Conservation (phyloP, 2,329 filamentous ascomycete species). For the Cercospora zeae-maydis region DNA sequence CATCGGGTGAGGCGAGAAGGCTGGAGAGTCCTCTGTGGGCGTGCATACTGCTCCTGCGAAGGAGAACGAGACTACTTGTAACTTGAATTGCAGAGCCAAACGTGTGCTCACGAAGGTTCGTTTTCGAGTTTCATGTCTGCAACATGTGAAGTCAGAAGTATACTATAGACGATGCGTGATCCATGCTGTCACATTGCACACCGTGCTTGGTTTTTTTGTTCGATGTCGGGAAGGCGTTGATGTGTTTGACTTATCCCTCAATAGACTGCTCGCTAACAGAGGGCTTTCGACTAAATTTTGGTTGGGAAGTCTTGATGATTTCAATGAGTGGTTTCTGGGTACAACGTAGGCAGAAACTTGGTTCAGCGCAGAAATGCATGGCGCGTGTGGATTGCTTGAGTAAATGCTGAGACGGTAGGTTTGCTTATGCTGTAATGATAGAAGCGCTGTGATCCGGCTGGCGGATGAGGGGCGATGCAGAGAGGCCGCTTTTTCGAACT, state of each 20-base stretch:
- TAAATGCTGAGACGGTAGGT: too few relatives aligned
- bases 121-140: not conserved
- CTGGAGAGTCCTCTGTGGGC: not conserved
- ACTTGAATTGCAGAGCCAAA: not conserved
- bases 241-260: not conserved
- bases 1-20: not conserved
- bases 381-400: too few relatives aligned
- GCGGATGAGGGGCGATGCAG: too few relatives aligned
- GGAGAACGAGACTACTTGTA: not conserved
- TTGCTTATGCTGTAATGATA: too few relatives aligned
- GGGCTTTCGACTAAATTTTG: not conserved
- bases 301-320: not conserved
- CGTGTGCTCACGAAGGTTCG: not conserved
- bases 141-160: not conserved
- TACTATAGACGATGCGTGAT: not conserved
- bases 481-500: too few relatives aligned
- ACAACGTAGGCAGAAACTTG: too few relatives aligned
- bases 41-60: not conserved
- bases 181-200: not conserved
- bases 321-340: not conserved
- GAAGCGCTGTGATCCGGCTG: too few relatives aligned
- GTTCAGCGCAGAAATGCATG: too few relatives aligned
- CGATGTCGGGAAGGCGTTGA: not conserved
- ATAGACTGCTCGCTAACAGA: not conserved
- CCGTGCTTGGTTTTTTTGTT: not conserved